Evolutionary conservation across 768 basidiomycete species (phyloP).

Genomic region (Pleurotus pulmonarius): DNA sequence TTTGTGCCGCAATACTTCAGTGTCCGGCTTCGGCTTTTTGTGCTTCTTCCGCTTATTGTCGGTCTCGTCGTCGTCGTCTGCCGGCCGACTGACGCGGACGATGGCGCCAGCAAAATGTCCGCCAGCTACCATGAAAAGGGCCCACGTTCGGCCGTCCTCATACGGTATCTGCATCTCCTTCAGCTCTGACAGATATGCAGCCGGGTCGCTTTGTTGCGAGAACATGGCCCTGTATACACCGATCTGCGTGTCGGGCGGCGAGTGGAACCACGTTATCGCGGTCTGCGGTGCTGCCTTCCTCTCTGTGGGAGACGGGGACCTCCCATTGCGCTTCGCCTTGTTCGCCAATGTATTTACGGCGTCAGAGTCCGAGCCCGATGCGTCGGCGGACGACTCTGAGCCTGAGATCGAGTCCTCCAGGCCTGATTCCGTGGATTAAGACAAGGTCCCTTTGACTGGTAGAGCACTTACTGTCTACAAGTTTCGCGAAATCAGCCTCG

Average conservation of each 20-base stretch:
- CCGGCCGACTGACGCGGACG: slow-evolving; percentile 59
- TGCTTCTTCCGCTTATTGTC: slow-evolving; percentile 48
- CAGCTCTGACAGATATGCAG: slow-evolving; percentile 57
- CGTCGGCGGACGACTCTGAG: slow-evolving; percentile 72
- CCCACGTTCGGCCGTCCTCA: slow-evolving; percentile 73
- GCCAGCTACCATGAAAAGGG: slow-evolving; percentile 94
- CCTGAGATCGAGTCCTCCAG: slow-evolving; percentile 91
- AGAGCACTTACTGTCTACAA: slow-evolving; percentile 69
- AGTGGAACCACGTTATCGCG: slow-evolving; percentile 88
- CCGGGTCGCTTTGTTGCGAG: slow-evolving; percentile 40
- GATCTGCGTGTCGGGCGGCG: slow-evolving; percentile 81
- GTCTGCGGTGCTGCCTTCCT: slow-evolving; percentile 38
- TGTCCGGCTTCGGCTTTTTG: slow-evolving; percentile 69
- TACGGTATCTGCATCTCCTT: slow-evolving; percentile 54
- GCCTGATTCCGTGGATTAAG: slow-evolving; percentile 28
- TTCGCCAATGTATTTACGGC: slow-evolving; percentile 65
- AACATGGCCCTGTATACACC: slow-evolving; percentile 83
- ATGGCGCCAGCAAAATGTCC: slow-evolving; percentile 98
- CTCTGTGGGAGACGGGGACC: slow-evolving; percentile 45
- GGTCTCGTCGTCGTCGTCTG: slow-evolving; percentile 33
- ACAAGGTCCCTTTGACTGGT: too few relatives aligned
- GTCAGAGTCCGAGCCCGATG: slow-evolving; percentile 54
- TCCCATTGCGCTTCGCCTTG: slow-evolving; percentile 46
- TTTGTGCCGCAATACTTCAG: slow-evolving; percentile 83
- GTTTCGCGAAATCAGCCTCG: slow-evolving; percentile 67